phyloP scores from a whole-genome alignment of 495 filamentous ascomycete genomes.

The Penicillium cosmopolitanum region DNA sequence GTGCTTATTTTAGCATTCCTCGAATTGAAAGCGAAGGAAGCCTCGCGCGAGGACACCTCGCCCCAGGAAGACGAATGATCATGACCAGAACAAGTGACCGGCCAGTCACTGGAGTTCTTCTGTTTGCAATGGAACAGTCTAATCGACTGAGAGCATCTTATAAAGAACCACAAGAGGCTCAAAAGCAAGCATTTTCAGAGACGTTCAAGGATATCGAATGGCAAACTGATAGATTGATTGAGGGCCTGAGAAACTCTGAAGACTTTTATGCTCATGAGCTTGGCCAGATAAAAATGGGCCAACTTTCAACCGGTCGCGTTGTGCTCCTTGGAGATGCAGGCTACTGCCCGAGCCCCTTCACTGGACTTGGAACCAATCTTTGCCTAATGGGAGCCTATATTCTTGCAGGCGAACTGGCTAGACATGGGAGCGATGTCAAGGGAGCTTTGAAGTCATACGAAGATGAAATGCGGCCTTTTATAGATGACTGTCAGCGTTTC shows the following conservation, averaged over 20 bases:
- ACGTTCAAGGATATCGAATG: slow-evolving; percentile 50
- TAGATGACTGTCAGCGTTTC: slow-evolving; percentile 19
- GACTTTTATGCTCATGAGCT: slow-evolving; percentile 54
- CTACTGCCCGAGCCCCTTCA: slow-evolving; percentile 51
- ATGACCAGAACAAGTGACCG: slow-evolving; percentile 1
- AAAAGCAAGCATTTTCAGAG: slow-evolving; percentile 44
- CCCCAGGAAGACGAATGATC: slow-evolving; percentile 22
- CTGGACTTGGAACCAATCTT: slow-evolving; percentile 54
- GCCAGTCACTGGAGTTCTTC: slow-evolving; percentile 6
- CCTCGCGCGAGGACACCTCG: slow-evolving; percentile 36
- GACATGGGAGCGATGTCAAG: slow-evolving; percentile 10
- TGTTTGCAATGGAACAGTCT: slow-evolving; percentile 8
- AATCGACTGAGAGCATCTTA: neutral
- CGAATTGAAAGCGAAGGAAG: slow-evolving; percentile 33
- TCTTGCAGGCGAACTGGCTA: slow-evolving; percentile 53
- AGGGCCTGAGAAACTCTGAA: slow-evolving; percentile 38
- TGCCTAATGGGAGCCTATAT: slow-evolving; percentile 54
- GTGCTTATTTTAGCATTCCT: slow-evolving; percentile 46
- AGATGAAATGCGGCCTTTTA: slow-evolving; percentile 43
- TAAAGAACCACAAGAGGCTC: neutral
- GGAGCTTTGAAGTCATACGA: slow-evolving; percentile 48
- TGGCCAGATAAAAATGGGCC: slow-evolving; percentile 44
- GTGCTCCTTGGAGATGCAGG: slow-evolving; percentile 61
- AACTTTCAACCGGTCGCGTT: slow-evolving; percentile 49
- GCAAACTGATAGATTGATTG: slow-evolving; percentile 43